Base-by-base conservation (phyloP, 306 rosid species). In the Styphnolobium japonicum region DNA sequence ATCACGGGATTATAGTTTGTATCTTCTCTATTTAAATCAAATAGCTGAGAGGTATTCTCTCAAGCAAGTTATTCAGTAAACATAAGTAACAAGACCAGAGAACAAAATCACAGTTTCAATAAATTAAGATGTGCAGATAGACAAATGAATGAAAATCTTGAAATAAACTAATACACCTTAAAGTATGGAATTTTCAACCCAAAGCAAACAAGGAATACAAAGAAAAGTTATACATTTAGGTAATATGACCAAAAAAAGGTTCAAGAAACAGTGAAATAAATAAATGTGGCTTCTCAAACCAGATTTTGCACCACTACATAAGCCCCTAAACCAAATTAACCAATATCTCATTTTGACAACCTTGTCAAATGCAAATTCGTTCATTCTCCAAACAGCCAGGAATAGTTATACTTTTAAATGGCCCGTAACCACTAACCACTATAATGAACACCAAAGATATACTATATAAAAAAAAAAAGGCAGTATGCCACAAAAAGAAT, bases 201-300 rank as follows among this genome's bases (percentile, higher is more conserved):
- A n/a, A n/a, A n/a, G n/a, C n/a, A n/a, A n/a, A n/a, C n/a, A n/a
- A n/a, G n/a, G n/a, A n/a, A n/a, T n/a, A n/a, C n/a, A n/a, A n/a
- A n/a, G n/a, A n/a, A n/a, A n/a, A n/a, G n/a, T n/a, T n/a, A n/a
- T n/a, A n/a, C n/a, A n/a, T n/a, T n/a, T n/a, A n/a, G n/a, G n/a
- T n/a, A n/a, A n/a, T n/a, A n/a, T n/a, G n/a, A n/a, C n/a, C n/a
- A n/a, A n/a, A n/a, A n/a, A n/a, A n/a, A n/a, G n/a, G n/a, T n/a
- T n/a, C n/a, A n/a, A n/a, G n/a, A n/a, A n/a, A n/a, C n/a, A n/a
- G n/a, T n/a, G n/a, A n/a, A n/a, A n/a, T n/a, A n/a, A n/a, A n/a
- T n/a, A 43, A 42, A 64, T 48, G 31, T 36, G 80, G 71, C 70
- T 60, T 79, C 49, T 58, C 56, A 78, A 69, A 34, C 71, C 45